Base-by-base conservation (phyloP, 1,139 yeast species). In the Nadsonia commutata region DNA sequence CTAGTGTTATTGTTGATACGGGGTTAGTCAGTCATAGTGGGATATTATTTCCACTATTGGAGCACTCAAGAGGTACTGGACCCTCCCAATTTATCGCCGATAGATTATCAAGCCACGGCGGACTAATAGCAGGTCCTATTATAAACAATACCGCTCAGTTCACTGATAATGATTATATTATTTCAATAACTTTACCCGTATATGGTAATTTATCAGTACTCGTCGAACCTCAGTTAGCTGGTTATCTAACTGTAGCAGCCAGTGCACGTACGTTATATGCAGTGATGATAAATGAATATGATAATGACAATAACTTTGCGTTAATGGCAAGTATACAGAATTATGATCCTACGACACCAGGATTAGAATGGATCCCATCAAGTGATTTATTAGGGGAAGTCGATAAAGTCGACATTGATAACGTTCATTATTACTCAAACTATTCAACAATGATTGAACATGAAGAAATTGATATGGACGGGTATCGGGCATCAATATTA, bases 181-280 rank as follows among this genome's bases (percentile, higher is more conserved):
- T 76, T 62, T 78, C 83, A 1, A 55, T 78, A 39, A 76, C 85
- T 0, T 53, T 85, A 5, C 93, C 95, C 0, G 72, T 86, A 1
- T 76, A 70, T 54, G 74, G 85, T 16, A 80, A 82, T 55, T 70
- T 80, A 13, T 81, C 94, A 3, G 79, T 84, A 20, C 65, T 83
- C 42, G 61, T 80, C 20, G 64, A 71, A 17, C 77, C 81, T 2
- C 67, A 72, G 18, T 65, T 82, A 3, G 72, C 80, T 1, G 96
- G 95, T 0, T 86, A 76, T 59, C 54, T 85, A 39, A 71, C 94
- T 0, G 72, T 83, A 5, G 63, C 83, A 1, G 70, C 82, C 51
- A 68, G 70, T 48, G 83, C 90, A 0, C 65, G 66, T 27, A 61
- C 72, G 22, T 61, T 83, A 40, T 66, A 66, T 48, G 50, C 60